Evolutionary conservation across 192 early-diverging fungal genomes (phyloP), one percentile per base, ranked within the genome.

Genomic region (Chytriomyces sp.): DNA sequence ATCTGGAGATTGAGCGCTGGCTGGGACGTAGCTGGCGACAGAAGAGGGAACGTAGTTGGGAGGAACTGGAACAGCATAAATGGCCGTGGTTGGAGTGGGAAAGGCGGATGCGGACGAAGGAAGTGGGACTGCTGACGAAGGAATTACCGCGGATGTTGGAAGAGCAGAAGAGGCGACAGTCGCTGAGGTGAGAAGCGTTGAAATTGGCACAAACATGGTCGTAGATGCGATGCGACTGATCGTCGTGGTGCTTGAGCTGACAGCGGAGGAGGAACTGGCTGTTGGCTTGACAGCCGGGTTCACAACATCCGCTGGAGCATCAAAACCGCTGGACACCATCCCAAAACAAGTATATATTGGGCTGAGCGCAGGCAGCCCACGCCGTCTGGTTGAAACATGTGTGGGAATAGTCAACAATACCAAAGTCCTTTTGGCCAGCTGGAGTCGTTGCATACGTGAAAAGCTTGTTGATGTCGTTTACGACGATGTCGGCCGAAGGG

Each of bases 241-340:
- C 28, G 57, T 17, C 14, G 31, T 26, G 22, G 57, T 26, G 28
- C 26, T 30, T 30, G 57, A 32, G 57, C 12, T 32, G 57, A 28
- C 28, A 14, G 57, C 28, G 57, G 57, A 32, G 57, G 57, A 49
- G 22, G 44, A 49, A n/a, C 44, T 49, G 44, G 44, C 22, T 49
- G 44, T 49, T n/a, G 1, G 44, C 44, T 14, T 49, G 44, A 49
- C 44, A 22, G 44, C 44, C 2, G 44, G 14, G 44, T 49, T 14
- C 14, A 14, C 44, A n/a, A n/a, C 37, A 17, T 63, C 61, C 0
- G 75, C 62, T 10, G 75, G 75, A 57, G n/a, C n/a, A n/a, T n/a
- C n/a, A n/a, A n/a, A n/a, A n/a, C n/a, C n/a, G n/a, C n/a, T 76
- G 75, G 57, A 72, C 5, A 22, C 19, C 33, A 37, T 76, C 75